Conservation (phyloP, 768 basidiomycete species). For the Boletus pseudo-olivaceus region DNA sequence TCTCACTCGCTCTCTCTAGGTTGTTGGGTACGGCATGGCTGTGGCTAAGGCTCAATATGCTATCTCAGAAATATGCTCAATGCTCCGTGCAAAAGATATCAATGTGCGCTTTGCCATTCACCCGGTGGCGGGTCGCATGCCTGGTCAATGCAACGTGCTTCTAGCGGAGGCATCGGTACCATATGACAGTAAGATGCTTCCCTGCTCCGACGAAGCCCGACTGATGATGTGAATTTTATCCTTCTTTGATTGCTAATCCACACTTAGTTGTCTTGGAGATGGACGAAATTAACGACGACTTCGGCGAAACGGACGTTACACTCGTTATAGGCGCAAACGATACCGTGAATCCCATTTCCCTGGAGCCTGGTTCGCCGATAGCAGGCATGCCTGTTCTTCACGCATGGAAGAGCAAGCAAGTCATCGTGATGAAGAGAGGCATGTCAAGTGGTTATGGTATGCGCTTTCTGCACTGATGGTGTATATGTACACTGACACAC, state of each 20-base stretch:
- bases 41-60: slow-evolving; percentile 88
- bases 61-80: slow-evolving; percentile 68
- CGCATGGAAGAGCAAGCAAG: slow-evolving; percentile 91
- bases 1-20: slow-evolving; percentile 36
- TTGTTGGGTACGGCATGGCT: slow-evolving; percentile 89
- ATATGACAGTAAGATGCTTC: slow-evolving; percentile 65
- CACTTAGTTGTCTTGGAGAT: slow-evolving; percentile 78
- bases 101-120: slow-evolving; percentile 86
- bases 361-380: slow-evolving; percentile 83
- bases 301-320: slow-evolving; percentile 83
- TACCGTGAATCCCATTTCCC: slow-evolving; percentile 86
- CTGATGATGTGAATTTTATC: neutral
- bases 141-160: slow-evolving; percentile 90
- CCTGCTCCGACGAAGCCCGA: neutral
- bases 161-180: slow-evolving; percentile 88
- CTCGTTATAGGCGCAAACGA: slow-evolving; percentile 92
- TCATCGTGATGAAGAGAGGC: slow-evolving; percentile 90
- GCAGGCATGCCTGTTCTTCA: slow-evolving; percentile 92
- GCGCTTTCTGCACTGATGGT: slow-evolving; percentile 11
- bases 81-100: slow-evolving; percentile 69
- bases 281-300: slow-evolving; percentile 95
- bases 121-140: slow-evolving; percentile 91
- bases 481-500: neutral
- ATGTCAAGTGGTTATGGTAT: slow-evolving; percentile 85
- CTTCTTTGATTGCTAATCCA: neutral